Evolutionary conservation across 805 yeast genomes (phyloP), one percentile per base, ranked within the genome.

Genomic region (Kazachstania taianensis): DNA sequence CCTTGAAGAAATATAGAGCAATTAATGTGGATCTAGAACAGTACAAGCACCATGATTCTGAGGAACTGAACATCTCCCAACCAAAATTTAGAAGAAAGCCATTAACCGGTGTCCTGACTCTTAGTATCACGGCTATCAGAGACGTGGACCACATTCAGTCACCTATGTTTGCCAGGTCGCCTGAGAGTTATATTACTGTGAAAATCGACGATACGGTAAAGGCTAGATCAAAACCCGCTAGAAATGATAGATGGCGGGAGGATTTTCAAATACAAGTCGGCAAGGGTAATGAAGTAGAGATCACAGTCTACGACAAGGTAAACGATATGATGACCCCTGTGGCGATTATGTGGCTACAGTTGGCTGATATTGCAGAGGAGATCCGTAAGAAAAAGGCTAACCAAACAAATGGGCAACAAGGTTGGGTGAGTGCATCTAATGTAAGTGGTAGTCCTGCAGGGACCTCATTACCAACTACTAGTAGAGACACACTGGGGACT

Each of bases 111-210:
- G 69, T 73, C 19, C 70, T 92, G 40, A 73, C 74, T 18, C 69
- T 92, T 17, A 73, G 75, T n/a, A 66, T 89, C 33, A 69, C 78
- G 27, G 79, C 86, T 16, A 72, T 89, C 19, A 72, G 92, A 53
- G 95, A 86, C 56, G 86, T 87, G 19, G 96, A 89, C 50, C 99
- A 92, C 60, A 78, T 86, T 32, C 84, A 94, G 4, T 75, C 92
- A 4, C 86, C 94, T 3, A 64, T 84, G 62, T 74, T 81, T 42
- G 69, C 83, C 18, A 78, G 78, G 52, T 73, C 78, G 38, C 86
- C 94, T 0, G 96, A 87, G 48, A 74, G 92, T 1, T 67, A 71
- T 39, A 80, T 86, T 10, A 67, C 79, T 2, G 65, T 92, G 44
- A 87, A 85, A 52, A 72, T 89, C 36, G 99, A 92, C 56, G 97